Conservation (phyloP, 345 rosid species). For the Noccaea caerulescens region DNA sequence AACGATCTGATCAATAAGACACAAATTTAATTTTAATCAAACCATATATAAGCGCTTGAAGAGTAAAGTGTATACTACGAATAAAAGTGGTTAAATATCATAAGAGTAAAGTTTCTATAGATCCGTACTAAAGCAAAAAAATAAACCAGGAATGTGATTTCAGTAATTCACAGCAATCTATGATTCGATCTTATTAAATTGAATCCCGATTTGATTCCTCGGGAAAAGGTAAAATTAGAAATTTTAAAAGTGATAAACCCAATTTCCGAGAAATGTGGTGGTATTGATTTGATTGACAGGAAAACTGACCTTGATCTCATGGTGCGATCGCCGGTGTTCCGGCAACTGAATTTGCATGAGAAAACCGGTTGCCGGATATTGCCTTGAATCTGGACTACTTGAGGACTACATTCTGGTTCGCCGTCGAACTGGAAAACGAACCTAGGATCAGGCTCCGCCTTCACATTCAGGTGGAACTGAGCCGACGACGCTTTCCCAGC, state of each 20-base stretch:
- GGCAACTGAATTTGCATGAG: slow-evolving; percentile 88
- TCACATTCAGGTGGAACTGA: slow-evolving; percentile 73
- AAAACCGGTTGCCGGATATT: slow-evolving; percentile 87
- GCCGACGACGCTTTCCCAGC: slow-evolving; percentile 57
- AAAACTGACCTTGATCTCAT: slow-evolving; percentile 69
- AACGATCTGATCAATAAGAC: slow-evolving; percentile 56
- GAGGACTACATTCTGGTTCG: slow-evolving; percentile 96
- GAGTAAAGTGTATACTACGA: not conserved
- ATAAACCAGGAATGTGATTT: slow-evolving; percentile 24
- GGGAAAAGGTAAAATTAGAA: slow-evolving; percentile 2
- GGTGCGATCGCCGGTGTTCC: slow-evolving; percentile 68
- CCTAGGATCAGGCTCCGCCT: slow-evolving; percentile 89
- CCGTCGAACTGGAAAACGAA: slow-evolving; percentile 98
- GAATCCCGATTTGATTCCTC: slow-evolving; percentile 29
- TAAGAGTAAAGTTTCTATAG: slow-evolving; percentile 33
- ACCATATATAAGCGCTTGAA: not conserved
- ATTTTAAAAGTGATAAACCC: not conserved
- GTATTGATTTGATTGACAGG: not conserved
- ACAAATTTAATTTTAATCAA: not conserved
- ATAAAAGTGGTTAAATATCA: slow-evolving; percentile 20
- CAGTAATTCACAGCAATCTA: slow-evolving; percentile 10
- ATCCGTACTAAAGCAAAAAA: slow-evolving; percentile 24
- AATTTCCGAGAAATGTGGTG: slow-evolving; percentile 23
- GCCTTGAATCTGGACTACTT: slow-evolving; percentile 87
- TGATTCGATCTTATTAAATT: slow-evolving; percentile 21